A percentile compares a stretch with the other conserved stretches of the same genome.
These are phyloP conservation scores for Rheum nobile DNA, from an alignment of 148 eudicot species.

Conservation along the genomic window DNA sequence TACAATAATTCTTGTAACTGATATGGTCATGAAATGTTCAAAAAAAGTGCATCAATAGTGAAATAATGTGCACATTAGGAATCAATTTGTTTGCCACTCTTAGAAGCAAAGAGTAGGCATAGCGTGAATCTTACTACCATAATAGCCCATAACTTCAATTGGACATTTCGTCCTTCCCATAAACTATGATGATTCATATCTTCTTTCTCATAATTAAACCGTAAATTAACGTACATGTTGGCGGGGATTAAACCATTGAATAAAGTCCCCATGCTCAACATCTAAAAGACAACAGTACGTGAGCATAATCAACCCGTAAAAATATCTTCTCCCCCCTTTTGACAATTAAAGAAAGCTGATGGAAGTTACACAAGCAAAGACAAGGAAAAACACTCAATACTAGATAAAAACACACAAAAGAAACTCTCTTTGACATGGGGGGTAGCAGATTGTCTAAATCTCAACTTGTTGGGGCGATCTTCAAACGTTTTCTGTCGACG, in stretches of 20 bases:
- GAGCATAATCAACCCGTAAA: not conserved
- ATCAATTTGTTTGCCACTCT: not conserved
- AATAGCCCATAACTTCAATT: not conserved
- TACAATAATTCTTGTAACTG: not conserved
- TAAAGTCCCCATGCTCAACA: not conserved
- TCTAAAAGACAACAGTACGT: not conserved
- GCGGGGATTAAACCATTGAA: not conserved
- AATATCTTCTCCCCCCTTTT: not conserved
- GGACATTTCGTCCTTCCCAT: not conserved
- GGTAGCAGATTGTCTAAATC: not conserved
- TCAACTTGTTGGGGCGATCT: not conserved
- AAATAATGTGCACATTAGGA: not conserved
- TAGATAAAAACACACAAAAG: conserved; percentile 12
- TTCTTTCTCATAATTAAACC: not conserved
- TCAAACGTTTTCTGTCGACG: conserved; percentile 63
- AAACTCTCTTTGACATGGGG: not conserved
- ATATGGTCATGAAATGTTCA: not conserved
- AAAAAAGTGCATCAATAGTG: not conserved
- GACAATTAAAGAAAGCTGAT: not conserved
- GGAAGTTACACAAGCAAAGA: conserved; percentile 8
- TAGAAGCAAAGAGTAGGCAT: not conserved
- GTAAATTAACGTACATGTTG: not conserved
- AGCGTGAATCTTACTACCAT: not conserved
- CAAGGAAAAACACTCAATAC: conserved; percentile 9
- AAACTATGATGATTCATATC: not conserved